phyloP scores from a whole-genome alignment of 257 asterid species.

The Gardenia jasminoides region DNA sequence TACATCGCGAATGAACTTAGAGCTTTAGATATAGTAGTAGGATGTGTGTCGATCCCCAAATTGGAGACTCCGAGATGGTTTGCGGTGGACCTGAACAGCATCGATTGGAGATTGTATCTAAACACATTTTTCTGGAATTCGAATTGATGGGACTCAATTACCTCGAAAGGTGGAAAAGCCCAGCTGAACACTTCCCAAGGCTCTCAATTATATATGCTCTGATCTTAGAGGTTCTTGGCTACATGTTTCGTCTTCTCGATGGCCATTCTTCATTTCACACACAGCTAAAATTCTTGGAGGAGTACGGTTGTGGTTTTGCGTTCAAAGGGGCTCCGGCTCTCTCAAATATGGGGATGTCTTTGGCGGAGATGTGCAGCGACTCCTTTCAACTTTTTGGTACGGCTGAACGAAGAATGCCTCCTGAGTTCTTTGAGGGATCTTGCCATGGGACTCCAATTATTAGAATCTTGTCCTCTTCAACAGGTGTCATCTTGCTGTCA shows the following conservation, averaged over 20 bases:
- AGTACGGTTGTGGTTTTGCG: constrained; percentile 59
- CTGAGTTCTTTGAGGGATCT: constrained; percentile 51
- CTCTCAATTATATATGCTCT: constrained; percentile 49
- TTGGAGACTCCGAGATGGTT: constrained; percentile 63
- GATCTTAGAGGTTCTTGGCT: constrained; percentile 49
- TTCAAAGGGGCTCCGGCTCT: constrained; percentile 71
- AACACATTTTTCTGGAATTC: constrained; percentile 70
- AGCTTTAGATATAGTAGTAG: constrained; percentile 70
- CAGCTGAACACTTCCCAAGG: constrained; percentile 55
- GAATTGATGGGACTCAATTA: constrained; percentile 68
- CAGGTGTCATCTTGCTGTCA: constrained; percentile 56
- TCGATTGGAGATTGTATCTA: constrained; percentile 57
- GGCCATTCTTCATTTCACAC: too few species aligned
- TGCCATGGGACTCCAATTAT: constrained; percentile 50
- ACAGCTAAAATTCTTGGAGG: constrained; percentile 63
- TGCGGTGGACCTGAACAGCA: constrained; percentile 41
- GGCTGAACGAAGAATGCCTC: constrained; percentile 70
- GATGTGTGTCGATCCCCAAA: constrained; percentile 48
- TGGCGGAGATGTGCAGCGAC: constrained; percentile 76
- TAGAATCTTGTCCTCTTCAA: constrained; percentile 60
- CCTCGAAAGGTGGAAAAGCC: constrained; percentile 67
- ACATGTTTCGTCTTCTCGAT: too few species aligned
- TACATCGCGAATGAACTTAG: constrained; percentile 68
- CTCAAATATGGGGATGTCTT: constrained; percentile 74
- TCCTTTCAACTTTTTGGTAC: constrained; percentile 73